Evolutionary conservation across 1,284 basidiomycete genomes (phyloP), one percentile per base, ranked within the genome.

Genomic region (Paramarasmius palmivorus): DNA sequence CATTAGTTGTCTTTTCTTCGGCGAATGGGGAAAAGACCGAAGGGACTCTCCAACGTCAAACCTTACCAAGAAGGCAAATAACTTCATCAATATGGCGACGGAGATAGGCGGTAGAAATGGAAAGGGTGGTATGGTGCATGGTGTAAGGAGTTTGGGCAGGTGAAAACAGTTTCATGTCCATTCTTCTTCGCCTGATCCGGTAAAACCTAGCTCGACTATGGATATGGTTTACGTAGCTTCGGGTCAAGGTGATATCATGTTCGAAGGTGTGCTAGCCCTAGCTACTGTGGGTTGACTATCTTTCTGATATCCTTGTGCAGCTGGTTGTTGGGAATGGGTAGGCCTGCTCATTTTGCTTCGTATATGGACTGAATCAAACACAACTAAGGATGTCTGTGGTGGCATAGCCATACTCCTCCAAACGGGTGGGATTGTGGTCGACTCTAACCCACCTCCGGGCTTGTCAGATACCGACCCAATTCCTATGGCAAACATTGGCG

Each of bases 41-140:
- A 54, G 61, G 25, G 63, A 64, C 44, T 52, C 49, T 20, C 60
- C 63, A 5, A 53, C 59, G 25, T 64, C 60, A 4, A 62, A 63
- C 41, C 54, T 64, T 23, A 59, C 55, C 6, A 64, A 64, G 46
- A 61, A 62, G 39, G 52, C 61, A 5, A 54, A 60, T n/a, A 64
- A 64, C 42, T 64, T 64, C 41, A 54, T 62, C 19, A 63, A 64
- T 26, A 64, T 64, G 63, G 63, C 63, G n/a, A 58, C 63, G 12
- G 61, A 64, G 48, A 57, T 62, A 23, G 63, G 61, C 17, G 63
- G 61, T 12, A 47, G 61, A 19, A 59, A 46, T 25, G 60, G 63
- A 7, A 64, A 59, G 36, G 63, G 61, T 9, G 61, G 63, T 17
- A 63, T 63, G 63, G 63, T 65, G 3, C 62, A 62, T 44, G 62